Conservation (phyloP, 108 stramenopile species). For the Fragilaria crotonensis region DNA sequence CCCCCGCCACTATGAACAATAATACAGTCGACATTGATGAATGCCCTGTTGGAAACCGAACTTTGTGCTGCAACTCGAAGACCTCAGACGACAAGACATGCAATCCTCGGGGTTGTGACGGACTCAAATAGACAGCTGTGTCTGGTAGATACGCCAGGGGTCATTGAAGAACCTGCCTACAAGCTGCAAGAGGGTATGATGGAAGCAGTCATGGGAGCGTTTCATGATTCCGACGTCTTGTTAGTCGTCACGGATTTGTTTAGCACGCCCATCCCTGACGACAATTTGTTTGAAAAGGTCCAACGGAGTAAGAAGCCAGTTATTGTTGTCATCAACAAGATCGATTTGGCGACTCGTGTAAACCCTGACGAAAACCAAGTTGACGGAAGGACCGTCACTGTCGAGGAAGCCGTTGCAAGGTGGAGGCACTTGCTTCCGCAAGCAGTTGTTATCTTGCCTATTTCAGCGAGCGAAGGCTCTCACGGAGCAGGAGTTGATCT, state of each 20-base stretch:
- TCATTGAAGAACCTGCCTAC: slow-evolving; percentile 76
- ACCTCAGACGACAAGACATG: slow-evolving; percentile 89
- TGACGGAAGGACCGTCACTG: slow-evolving; percentile 33
- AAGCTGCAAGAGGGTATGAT: slow-evolving; percentile 84
- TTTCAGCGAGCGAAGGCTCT: slow-evolving; percentile 44
- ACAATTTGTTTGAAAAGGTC: slow-evolving; percentile 49
- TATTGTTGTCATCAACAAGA: slow-evolving; percentile 87
- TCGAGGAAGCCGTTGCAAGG: slow-evolving; percentile 55
- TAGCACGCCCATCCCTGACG: slow-evolving; percentile 59
- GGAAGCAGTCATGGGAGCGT: slow-evolving; percentile 68
- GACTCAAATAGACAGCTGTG: slow-evolving; percentile 65
- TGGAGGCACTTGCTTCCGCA: slow-evolving; percentile 69
- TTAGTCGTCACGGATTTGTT: slow-evolving; percentile 82
- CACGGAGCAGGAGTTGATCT: slow-evolving; percentile 51
- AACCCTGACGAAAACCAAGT: slow-evolving; percentile 11
- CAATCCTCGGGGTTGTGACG: slow-evolving; percentile 79
- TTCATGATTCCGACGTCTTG: slow-evolving; percentile 66
- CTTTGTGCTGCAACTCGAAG: slow-evolving; percentile 76
- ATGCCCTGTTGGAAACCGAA: slow-evolving; percentile 66
- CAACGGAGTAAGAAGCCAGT: slow-evolving; percentile 37
- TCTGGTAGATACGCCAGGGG: slow-evolving; percentile 85
- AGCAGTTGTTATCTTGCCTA: slow-evolving; percentile 71
- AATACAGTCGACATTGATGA: slow-evolving; percentile 66
- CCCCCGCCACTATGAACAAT: no score
- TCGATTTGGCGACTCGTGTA: slow-evolving; percentile 41